Evolutionary conservation across 768 basidiomycete species (phyloP).

Genomic region (Xerocomus potaroensis): DNA sequence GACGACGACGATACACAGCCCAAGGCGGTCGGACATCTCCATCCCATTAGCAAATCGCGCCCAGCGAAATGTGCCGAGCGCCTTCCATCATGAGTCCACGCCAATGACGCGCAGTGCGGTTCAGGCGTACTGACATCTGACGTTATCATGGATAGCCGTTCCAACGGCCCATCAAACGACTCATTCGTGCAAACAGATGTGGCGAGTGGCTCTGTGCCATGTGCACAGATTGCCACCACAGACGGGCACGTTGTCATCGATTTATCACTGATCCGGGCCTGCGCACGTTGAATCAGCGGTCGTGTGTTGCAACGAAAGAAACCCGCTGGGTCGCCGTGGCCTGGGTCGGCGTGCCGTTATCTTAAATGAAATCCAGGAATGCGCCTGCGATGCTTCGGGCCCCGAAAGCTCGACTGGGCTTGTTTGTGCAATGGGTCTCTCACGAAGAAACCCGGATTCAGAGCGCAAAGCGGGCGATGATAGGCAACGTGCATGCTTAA

Average conservation of each 20-base stretch:
- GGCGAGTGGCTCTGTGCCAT: too few species aligned
- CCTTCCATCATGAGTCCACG: too few species aligned
- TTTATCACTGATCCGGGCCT: background rate
- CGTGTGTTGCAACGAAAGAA: background rate
- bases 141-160: background rate
- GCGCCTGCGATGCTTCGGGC: background rate
- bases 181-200: too few species aligned
- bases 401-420: too few species aligned
- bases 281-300: background rate
- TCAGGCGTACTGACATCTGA: too few species aligned
- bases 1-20: background rate
- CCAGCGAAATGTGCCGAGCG: too few species aligned
- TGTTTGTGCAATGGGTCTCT: too few species aligned
- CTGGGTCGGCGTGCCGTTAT: background rate
- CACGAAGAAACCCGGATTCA: too few species aligned
- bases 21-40: background rate
- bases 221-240: too few species aligned
- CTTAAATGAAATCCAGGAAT: conserved; percentile 1
- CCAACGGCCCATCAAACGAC: background rate
- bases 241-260: background rate
- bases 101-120: too few species aligned
- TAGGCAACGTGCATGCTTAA: too few species aligned
- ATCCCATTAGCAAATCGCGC: background rate
- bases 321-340: background rate
- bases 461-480: too few species aligned